phyloP scores from a whole-genome alignment of 177 flowering plant species.

The Vitis hybrid region DNA sequence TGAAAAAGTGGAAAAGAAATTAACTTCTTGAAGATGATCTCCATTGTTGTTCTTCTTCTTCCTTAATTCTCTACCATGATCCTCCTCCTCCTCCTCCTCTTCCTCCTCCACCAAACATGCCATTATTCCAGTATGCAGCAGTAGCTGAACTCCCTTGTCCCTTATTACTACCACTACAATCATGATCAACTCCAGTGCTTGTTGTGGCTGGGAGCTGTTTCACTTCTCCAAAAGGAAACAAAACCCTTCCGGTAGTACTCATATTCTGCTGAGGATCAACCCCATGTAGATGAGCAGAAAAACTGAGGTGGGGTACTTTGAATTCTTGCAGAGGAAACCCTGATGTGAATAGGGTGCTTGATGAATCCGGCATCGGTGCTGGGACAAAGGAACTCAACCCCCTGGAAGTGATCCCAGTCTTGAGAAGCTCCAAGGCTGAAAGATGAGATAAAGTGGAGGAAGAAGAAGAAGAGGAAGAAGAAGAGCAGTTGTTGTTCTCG shows the following conservation, averaged over 20 bases:
- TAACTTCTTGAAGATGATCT: neutral
- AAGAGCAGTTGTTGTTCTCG: conserved; percentile 10
- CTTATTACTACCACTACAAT: conserved; percentile 8
- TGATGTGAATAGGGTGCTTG: conserved; percentile 21
- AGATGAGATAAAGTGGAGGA: conserved; percentile 10
- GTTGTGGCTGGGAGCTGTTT: conserved; percentile 24
- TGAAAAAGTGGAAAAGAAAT: neutral
- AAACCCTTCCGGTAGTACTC: conserved; percentile 22
- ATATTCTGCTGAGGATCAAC: conserved; percentile 12
- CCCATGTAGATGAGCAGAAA: conserved; percentile 25
- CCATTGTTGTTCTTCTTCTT: neutral
- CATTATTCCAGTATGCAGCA: conserved; percentile 41
- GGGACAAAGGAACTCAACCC: conserved; percentile 25
- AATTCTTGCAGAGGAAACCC: conserved; percentile 29
- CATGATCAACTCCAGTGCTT: conserved; percentile 19
- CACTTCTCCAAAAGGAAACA: conserved; percentile 44
- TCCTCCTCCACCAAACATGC: conserved; percentile 32
- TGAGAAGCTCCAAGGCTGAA: conserved; percentile 32
- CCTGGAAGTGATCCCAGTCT: conserved; percentile 27
- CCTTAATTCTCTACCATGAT: conserved; percentile 27
- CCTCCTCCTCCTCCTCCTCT: conserved; percentile 25
- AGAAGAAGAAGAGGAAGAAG: conserved; percentile 8
- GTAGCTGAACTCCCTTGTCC: conserved; percentile 33
- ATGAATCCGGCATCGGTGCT: conserved; percentile 20
- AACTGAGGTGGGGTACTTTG: conserved; percentile 23